Base-by-base conservation (phyloP, 306 rosid genomes). In the Medicago ruthenica region DNA sequence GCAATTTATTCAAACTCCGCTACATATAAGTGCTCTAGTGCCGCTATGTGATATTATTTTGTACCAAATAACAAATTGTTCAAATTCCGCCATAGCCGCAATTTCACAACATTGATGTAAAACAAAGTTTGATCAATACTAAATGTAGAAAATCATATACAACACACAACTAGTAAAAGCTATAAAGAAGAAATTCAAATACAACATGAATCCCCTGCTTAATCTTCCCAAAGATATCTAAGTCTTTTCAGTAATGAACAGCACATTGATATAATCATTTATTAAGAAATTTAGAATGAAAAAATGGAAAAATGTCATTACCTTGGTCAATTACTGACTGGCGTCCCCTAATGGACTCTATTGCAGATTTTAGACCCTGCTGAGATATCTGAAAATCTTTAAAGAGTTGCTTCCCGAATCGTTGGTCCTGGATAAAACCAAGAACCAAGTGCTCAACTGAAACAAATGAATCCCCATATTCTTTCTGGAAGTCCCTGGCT, bases 381-480 rank as follows among this genome's bases (percentile, higher is more conserved):
- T 79, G 80, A 27, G 97, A 75, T 68, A 95, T 84, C 82, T 95
- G 92, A 79, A 95, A 95, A 67, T 95, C 99, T 76, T 80, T 87
- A 55, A 87, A 90, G 48, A 92, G 54, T 72, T 95, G 99, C 87
- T 86, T 92, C 84, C 99, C 99, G 34, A 95, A 92, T 40, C 99
- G 85, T 74, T 89, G 96, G 83, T 95, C 99, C 78, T 89, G 86
- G 11, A 65, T 5, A 44, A 89, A 95, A 79, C 96, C 96, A 66
- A 95, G 97, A 89, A 92, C 97, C 89, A 95, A 82, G 78, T 95
- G 99, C 83, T 95, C 99, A 61, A 95, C 99, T 37, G 99, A 95
- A 77, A 95, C 93, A 85, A 89, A 95, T 15, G 99, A 95, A 73
- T 95, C 99, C 73, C 93, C 99, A 74, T 87, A 92, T 55, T 92